Percentiles rank a stretch among this genome's conserved stretches.
These are phyloP conservation scores for Exophiala calicioides DNA, from an alignment of 2,329 filamentous ascomycete species.

Conservation along the genomic window DNA sequence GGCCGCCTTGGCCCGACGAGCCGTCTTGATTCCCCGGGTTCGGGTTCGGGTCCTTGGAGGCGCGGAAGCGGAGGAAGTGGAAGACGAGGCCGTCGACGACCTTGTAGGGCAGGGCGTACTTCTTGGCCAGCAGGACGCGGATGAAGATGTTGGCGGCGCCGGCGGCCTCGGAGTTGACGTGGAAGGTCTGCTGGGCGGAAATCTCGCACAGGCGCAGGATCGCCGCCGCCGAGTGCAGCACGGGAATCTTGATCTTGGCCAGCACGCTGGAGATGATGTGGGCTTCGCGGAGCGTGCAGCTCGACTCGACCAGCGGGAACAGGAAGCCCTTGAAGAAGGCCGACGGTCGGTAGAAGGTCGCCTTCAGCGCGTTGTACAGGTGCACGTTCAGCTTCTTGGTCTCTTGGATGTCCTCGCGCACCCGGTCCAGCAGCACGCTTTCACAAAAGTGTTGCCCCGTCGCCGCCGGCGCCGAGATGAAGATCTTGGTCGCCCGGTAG, in stretches of 20 bases:
- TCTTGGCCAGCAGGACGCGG: constrained; percentile 89
- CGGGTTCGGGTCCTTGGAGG: constrained; percentile 62
- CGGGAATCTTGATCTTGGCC: constrained; percentile 79
- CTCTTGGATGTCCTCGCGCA: constrained; percentile 92
- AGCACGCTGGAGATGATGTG: constrained; percentile 88
- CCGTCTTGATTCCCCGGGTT: too few species aligned
- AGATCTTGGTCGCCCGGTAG: constrained; percentile 89
- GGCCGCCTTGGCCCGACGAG: too few species aligned
- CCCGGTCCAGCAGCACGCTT: constrained; percentile 80
- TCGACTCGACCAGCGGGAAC: constrained; percentile 81
- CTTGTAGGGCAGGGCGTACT: constrained; percentile 92
- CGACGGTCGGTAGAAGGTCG: constrained; percentile 86
- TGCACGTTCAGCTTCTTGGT: constrained; percentile 95
- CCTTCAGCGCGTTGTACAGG: constrained; percentile 90
- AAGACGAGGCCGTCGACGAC: constrained; percentile 94
- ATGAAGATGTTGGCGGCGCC: constrained; percentile 96
- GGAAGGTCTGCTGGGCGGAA: constrained; percentile 82
- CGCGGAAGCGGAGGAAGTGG: constrained; percentile 87
- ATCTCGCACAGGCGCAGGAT: constrained; percentile 93
- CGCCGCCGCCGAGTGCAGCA: constrained; percentile 88
- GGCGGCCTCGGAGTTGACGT: constrained; percentile 74
- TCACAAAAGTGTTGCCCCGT: constrained; percentile 84
- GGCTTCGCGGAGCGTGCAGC: constrained; percentile 88
- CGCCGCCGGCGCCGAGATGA: constrained; percentile 78
- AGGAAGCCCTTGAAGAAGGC: constrained; percentile 97